Evolutionary conservation across 805 yeast species (phyloP), one percentile per base, ranked within the genome.

Genomic region (Cyberlindnera nakhonratchasimensis): DNA sequence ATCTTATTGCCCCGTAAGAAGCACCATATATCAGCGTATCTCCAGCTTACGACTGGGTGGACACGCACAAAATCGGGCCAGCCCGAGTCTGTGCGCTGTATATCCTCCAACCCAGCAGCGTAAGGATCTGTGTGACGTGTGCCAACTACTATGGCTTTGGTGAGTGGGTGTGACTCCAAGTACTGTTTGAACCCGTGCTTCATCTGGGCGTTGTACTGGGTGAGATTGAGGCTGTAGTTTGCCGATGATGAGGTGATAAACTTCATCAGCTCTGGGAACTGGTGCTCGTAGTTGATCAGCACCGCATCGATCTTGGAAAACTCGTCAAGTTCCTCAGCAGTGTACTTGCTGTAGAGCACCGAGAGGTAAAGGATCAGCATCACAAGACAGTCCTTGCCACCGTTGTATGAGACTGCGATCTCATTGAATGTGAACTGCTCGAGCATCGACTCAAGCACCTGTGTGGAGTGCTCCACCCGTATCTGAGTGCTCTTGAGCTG

Each of bases 351-450:
- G 68, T 52, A 55, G 41, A 63, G 66, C 18, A 76, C 77, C 2
- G 93, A 82, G 39, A 90, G 64, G 40, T 86, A 78, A 5, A 93
- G 57, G 13, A 88, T 68, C 42, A 93, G 71, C 83, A 91, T 79
- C 24, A 90, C 97, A 35, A 90, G 75, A 55, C 98, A 93, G 65
- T 93, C 99, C 58, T 93, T 93, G 2, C 99, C 99, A 10, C 99
- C 99, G 59, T 93, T 93, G 62, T 84, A 93, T 2, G 96, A 85
- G 12, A 93, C 70, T 0, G 97, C 83, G 4, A 86, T 64, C 44
- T 83, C 80, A 11, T 71, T 43, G 21, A 34, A 37, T 12, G 43
- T 26, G 37, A n/a, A 44, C n/a, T 17, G 14, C 3, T 24, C 39
- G 19, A 44, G 22, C 34, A 30, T 18, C 24, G 14, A 13, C n/a